A percentile compares a stretch with the other conserved stretches of the same genome.
Conservation (phyloP, 306 rosid genomes). For the Notholithocarpus densiflorus region DNA sequence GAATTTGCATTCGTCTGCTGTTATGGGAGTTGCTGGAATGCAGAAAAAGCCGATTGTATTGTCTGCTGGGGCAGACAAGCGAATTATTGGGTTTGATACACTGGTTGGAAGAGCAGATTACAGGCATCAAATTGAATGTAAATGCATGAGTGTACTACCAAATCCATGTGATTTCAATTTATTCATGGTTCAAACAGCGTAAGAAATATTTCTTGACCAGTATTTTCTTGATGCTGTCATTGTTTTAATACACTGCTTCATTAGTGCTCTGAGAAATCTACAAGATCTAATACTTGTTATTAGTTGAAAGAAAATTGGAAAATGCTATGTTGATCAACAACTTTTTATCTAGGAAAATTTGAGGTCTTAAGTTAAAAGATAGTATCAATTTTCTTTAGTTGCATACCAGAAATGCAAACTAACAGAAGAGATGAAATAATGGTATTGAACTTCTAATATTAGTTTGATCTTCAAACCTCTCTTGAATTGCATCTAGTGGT, state of each 20-base stretch:
- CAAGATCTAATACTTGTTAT: not conserved
- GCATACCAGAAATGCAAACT: not conserved
- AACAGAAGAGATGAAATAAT: not conserved
- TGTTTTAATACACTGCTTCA: not conserved
- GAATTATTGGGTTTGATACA: conserved; percentile 72
- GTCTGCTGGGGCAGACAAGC: conserved; percentile 91
- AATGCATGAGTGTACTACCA: conserved; percentile 83
- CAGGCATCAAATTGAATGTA: conserved; percentile 87
- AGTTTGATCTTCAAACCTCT: not conserved
- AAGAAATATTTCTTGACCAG: conserved; percentile 13
- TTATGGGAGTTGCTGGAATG: conserved; percentile 97
- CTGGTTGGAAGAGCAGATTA: conserved; percentile 64
- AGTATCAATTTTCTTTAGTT: not conserved
- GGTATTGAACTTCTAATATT: not conserved
- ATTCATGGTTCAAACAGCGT: conserved; percentile 92
- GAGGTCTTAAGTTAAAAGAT: too few species aligned
- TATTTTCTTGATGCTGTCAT: not conserved
- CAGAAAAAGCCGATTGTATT: conserved; percentile 75
- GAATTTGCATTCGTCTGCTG: conserved; percentile 84
- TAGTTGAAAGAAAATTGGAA: not conserved
- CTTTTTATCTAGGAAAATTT: not conserved
- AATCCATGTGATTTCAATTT: conserved; percentile 81
- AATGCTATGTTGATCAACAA: not conserved
- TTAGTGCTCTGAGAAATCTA: not conserved
- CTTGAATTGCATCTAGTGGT: not conserved